Evolutionary conservation across 78 protist genomes (phyloP).

Genomic region (Diacronema lutheri): DNA sequence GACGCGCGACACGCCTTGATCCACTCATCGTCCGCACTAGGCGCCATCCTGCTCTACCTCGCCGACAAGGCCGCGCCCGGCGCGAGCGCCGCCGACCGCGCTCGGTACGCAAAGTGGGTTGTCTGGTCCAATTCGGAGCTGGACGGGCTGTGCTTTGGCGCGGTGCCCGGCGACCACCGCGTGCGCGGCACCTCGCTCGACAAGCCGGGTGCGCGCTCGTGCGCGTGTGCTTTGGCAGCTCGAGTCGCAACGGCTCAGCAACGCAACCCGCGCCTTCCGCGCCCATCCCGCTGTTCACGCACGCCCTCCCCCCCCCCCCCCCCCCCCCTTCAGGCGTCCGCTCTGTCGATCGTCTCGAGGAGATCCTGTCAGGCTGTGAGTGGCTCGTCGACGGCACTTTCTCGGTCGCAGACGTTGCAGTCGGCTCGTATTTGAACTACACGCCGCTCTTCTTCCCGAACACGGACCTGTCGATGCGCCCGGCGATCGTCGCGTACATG

Average conservation of each 20-base stretch:
- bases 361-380: neutral
- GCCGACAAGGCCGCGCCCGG: neutral
- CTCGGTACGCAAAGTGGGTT: neutral
- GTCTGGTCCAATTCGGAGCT: neutral
- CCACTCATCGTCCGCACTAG: too few relatives aligned
- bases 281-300: too few relatives aligned
- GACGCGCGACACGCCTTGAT: too few relatives aligned
- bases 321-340: too few relatives aligned
- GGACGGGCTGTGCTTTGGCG: constrained; percentile 19
- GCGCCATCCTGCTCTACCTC: neutral
- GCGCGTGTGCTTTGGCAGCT: too few relatives aligned
- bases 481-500: neutral
- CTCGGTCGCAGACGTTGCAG: constrained; percentile 12
- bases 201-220: too few relatives aligned
- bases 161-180: constrained; percentile 15
- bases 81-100: neutral
- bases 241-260: too few relatives aligned
- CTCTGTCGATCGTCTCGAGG: neutral
- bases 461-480: neutral
- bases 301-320: too few relatives aligned
- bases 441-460: neutral
- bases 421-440: constrained; percentile 1
- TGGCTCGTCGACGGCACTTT: neutral
- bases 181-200: neutral
- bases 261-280: too few relatives aligned